Percentiles rank a stretch among this genome's conserved stretches.
phyloP scores from a whole-genome alignment of 495 filamentous ascomycete species.

The Cercophora samala region DNA sequence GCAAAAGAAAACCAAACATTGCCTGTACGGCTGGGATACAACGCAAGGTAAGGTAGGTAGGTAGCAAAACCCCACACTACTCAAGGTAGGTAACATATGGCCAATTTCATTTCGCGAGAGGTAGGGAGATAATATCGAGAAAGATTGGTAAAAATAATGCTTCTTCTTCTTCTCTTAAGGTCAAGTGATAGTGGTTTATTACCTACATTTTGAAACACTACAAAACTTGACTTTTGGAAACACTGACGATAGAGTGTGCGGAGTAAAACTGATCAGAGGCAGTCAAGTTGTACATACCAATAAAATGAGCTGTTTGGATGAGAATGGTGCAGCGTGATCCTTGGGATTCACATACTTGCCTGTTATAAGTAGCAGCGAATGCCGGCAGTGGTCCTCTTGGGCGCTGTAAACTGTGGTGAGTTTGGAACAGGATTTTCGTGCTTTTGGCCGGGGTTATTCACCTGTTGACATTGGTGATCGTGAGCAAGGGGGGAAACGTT shows the following conservation, averaged over 20 bases:
- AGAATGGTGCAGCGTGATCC: not conserved
- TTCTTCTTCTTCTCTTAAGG: not conserved
- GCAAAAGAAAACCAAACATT: not conserved
- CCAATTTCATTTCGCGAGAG: not conserved
- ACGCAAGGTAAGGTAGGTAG: not conserved
- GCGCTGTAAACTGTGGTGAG: not conserved
- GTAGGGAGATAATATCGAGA: not conserved
- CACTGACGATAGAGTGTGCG: not conserved
- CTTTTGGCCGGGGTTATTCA: not conserved
- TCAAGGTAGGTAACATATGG: too few relatives aligned
- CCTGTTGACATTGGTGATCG: not conserved
- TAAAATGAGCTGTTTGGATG: not conserved
- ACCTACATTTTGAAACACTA: not conserved
- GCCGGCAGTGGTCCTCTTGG: not conserved
- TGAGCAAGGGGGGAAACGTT: not conserved
- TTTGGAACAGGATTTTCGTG: not conserved
- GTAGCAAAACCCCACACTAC: not conserved
- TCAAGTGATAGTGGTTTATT: not conserved
- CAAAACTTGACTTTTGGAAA: not conserved
- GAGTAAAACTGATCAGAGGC: not conserved
- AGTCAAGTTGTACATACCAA: not conserved
- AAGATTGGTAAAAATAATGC: not conserved
- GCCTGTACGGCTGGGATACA: not conserved
- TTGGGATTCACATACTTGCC: not conserved
- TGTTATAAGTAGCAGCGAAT: not conserved